Evolutionary conservation across 2,329 filamentous ascomycete genomes (phyloP).

Genomic region (Talaromyces pinophilus): DNA sequence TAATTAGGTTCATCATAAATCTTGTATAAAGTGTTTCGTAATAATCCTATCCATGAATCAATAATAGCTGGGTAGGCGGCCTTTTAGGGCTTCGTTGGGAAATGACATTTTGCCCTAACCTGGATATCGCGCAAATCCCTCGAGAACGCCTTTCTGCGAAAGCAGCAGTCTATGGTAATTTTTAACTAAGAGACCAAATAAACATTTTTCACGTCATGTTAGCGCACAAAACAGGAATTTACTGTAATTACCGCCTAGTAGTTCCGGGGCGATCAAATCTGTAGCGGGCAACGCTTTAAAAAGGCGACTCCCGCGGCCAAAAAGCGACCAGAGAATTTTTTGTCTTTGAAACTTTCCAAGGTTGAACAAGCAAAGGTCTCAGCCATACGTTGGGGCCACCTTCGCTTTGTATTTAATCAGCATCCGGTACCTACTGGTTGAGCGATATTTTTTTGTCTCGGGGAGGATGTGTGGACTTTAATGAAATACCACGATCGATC

Average conservation of each 20-base stretch:
- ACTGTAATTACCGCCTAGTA: constrained; percentile 2
- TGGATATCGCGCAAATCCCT: background rate
- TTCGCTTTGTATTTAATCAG: background rate
- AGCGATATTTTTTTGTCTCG: background rate
- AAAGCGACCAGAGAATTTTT: background rate
- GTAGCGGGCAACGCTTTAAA: background rate
- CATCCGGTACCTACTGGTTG: background rate
- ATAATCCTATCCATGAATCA: background rate
- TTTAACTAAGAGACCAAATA: too few relatives aligned
- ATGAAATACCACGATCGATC: background rate
- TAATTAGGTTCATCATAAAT: background rate
- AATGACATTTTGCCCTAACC: background rate
- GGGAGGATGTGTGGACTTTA: background rate
- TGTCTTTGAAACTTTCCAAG: background rate
- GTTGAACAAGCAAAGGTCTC: background rate
- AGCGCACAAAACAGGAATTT: too few relatives aligned
- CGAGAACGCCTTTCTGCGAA: background rate
- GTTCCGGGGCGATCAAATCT: background rate
- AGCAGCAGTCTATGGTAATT: too few relatives aligned
- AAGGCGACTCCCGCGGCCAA: constrained; percentile 8
- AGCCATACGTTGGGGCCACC: background rate
- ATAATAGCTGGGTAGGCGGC: background rate
- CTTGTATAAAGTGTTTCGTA: background rate
- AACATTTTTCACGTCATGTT: background rate
- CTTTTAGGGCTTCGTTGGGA: background rate